These are phyloP conservation scores for Exophiala bonariae DNA, from an alignment of 2,329 filamentous ascomycete species.

Conservation along the genomic window DNA sequence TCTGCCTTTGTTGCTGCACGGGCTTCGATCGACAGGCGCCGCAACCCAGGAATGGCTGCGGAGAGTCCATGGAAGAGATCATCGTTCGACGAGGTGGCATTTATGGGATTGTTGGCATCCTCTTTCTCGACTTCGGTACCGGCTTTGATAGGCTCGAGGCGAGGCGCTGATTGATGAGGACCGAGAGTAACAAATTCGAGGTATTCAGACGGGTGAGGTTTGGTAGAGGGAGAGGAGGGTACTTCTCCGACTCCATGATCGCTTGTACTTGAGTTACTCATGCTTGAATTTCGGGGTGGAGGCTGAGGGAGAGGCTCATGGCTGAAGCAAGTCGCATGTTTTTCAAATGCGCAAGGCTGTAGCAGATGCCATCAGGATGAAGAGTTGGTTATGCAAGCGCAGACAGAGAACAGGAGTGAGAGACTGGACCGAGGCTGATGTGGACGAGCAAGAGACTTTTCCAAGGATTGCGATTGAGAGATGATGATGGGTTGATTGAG, in stretches of 20 bases:
- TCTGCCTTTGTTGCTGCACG: conserved; percentile 28
- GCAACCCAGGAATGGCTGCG: conserved; percentile 23
- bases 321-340: no score
- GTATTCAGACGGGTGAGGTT: conserved; percentile 25
- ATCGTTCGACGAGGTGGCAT: conserved; percentile 23
- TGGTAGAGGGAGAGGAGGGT: conserved; percentile 13
- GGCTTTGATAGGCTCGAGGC: conserved; percentile 17
- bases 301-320: neutral
- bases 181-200: conserved; percentile 23
- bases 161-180: neutral
- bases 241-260: conserved; percentile 6
- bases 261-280: conserved; percentile 17
- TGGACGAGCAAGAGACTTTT: no score
- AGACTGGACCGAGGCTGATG: no score
- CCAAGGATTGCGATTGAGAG: no score
- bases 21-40: conserved; percentile 24
- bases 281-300: conserved; percentile 1
- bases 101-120: conserved; percentile 5
- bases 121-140: conserved; percentile 3
- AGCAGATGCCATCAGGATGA: no score
- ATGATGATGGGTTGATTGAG: neutral
- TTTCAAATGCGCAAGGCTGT: no score
- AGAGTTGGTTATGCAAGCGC: no score
- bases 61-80: conserved; percentile 24
- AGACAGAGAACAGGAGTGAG: no score